A percentile compares a stretch with the other conserved stretches of the same genome.
Evolutionary conservation across 768 basidiomycete species (phyloP).

Genomic region (Mycena galericulata): DNA sequence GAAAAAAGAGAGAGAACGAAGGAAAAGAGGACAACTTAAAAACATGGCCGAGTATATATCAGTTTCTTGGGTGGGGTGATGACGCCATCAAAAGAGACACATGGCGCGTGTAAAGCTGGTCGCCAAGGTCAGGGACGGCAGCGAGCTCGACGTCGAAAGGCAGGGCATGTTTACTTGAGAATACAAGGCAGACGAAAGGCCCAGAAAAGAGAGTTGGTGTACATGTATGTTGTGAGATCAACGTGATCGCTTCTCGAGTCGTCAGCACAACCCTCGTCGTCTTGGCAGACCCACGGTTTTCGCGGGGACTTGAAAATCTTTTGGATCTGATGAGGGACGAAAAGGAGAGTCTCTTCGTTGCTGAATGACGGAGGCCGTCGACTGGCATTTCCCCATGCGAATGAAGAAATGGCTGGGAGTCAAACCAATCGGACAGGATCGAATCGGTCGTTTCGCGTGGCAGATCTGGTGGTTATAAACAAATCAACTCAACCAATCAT

Average conservation of each 20-base stretch:
- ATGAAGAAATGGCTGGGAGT: constrained; percentile 6
- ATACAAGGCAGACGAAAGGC: no score
- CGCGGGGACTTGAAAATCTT: neutral
- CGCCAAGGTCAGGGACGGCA: no score
- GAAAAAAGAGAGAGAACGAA: constrained; percentile 2
- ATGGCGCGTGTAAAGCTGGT: neutral
- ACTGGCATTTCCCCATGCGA: constrained; percentile 1
- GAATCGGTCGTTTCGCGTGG: neutral
- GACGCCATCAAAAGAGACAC: neutral
- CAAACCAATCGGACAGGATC: constrained; percentile 4
- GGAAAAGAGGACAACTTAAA: neutral
- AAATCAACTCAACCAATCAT: neutral
- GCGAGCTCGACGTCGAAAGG: no score
- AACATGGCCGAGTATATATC: neutral
- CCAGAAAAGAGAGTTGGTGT: no score
- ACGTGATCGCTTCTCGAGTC: constrained; percentile 4
- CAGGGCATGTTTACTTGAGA: no score
- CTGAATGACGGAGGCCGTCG: neutral
- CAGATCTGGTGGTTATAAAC: constrained; percentile 19
- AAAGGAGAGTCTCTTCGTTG: neutral
- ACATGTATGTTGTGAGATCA: no score
- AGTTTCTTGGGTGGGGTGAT: no score
- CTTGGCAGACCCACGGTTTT: constrained; percentile 27
- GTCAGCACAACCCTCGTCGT: neutral
- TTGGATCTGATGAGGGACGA: neutral